Evolutionary conservation across 2,329 filamentous ascomycete species (phyloP), one percentile per base, ranked within the genome.

Genomic region (Fusarium irregulare): DNA sequence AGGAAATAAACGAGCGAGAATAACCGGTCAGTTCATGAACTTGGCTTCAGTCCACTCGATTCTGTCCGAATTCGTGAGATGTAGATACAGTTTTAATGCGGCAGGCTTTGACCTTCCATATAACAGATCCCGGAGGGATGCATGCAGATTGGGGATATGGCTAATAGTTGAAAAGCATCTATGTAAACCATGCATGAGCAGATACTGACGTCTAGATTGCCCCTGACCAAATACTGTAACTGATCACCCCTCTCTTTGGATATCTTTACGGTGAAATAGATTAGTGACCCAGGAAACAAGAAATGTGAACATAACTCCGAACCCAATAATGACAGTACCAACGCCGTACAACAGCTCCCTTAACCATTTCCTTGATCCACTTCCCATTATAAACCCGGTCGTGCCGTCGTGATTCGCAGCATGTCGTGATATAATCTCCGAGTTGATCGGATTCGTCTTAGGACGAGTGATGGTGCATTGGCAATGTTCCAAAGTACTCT

Each of bases 401-500:
- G 16, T 21, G 25, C 13, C 34, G 34, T 40, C 42, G 27, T 41
- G 44, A 49, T 32, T 16, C 23, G 13, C 32, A 27, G 14, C 20
- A 40, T 51, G 25, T 42, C 27, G 32, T 62, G 27, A 32, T 13
- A 42, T 27, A 10, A 54, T 54, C 28, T 42, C 32, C 21, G 12
- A 34, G 34, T 21, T 14, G 30, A 11, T 56, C 32, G 37, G 13
- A 18, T 44, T 20, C 8, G 7, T 42, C 34, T 16, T 8, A 37
- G 4, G 32, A 27, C 25, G 18, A 20, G n/a, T 30, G 54, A 49
- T 21, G 59, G 47, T 56, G 48, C 47, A 57, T 70, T 13, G 55
- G 42, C 10, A 50, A 54, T 16, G 56, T 57, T n/a, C 71, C 71
- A 55, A 73, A 69, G 37, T 75, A 74, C 23, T 65, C 61, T 51